phyloP scores from a whole-genome alignment of 2,329 filamentous ascomycete species.

The Berkeleyomyces rouxiae region DNA sequence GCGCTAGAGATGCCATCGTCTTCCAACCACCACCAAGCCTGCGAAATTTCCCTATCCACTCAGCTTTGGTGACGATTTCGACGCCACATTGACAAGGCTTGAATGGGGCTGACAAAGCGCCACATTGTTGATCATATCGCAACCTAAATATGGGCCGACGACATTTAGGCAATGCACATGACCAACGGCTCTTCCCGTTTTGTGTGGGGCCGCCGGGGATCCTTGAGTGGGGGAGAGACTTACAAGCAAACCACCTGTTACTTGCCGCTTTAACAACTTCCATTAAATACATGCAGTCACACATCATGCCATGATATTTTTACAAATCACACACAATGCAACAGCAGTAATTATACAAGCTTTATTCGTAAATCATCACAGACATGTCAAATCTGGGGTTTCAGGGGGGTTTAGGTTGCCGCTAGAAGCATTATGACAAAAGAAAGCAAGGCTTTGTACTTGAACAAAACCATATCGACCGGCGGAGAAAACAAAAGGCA shows the following conservation, averaged over 20 bases:
- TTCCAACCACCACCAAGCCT: not conserved
- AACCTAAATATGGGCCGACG: not conserved
- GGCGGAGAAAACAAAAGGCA: not conserved
- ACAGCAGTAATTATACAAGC: not conserved
- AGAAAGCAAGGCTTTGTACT: not conserved
- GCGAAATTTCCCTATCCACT: conserved; percentile 4
- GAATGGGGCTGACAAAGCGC: not conserved
- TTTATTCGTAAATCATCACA: conserved; percentile 7
- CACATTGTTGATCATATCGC: not conserved
- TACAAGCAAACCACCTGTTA: too few species aligned
- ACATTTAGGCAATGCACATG: not conserved
- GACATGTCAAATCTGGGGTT: conserved; percentile 1
- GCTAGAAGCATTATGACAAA: not conserved
- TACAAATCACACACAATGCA: not conserved
- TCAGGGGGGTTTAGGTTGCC: not conserved
- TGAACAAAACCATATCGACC: not conserved
- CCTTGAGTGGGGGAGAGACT: too few species aligned
- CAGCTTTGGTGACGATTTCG: not conserved
- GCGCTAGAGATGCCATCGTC: too few species aligned
- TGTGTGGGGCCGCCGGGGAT: not conserved
- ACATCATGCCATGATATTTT: not conserved
- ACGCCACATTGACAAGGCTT: conserved; percentile 4
- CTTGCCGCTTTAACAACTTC: too few species aligned
- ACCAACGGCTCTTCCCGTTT: not conserved
- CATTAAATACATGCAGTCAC: not conserved